phyloP scores from a whole-genome alignment of 768 basidiomycete species.

The Amanita fuliginea region DNA sequence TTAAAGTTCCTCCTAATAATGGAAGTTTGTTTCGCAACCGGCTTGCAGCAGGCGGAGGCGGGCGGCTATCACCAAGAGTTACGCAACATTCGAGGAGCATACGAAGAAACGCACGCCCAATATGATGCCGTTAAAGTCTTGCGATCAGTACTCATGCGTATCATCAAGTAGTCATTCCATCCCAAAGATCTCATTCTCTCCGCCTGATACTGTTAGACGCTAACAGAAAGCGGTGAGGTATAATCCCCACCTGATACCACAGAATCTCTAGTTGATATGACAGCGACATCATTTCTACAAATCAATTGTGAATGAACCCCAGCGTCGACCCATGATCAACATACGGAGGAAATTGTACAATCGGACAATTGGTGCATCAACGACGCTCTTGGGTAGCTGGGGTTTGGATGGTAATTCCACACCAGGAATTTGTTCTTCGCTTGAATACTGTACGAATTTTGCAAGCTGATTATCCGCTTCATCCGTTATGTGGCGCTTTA shows the following conservation, averaged over 20 bases:
- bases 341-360: conserved; percentile 84
- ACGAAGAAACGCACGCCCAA: conserved; percentile 57
- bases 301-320: conserved; percentile 1
- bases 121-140: conserved; percentile 69
- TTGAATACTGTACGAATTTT: conserved; percentile 44
- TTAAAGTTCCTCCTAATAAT: conserved; percentile 59
- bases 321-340: conserved; percentile 15
- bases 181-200: conserved; percentile 72
- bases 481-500: conserved; percentile 58
- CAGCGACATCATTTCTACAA: conserved; percentile 77
- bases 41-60: conserved; percentile 16
- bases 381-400: conserved; percentile 46
- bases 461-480: conserved; percentile 63
- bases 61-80: conserved; percentile 14
- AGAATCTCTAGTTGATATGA: conserved; percentile 90
- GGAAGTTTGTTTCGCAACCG: conserved; percentile 37
- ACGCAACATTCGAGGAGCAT: neutral
- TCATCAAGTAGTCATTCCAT: conserved; percentile 70
- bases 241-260: conserved; percentile 49
- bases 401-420: conserved; percentile 32
- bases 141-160: conserved; percentile 59
- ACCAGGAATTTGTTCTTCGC: conserved; percentile 28
- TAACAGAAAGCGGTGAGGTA: neutral
- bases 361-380: conserved; percentile 78
- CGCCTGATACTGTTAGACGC: conserved; percentile 28